Evolutionary conservation across 2,329 filamentous ascomycete genomes (phyloP).

Genomic region (Colletotrichum abscissum): DNA sequence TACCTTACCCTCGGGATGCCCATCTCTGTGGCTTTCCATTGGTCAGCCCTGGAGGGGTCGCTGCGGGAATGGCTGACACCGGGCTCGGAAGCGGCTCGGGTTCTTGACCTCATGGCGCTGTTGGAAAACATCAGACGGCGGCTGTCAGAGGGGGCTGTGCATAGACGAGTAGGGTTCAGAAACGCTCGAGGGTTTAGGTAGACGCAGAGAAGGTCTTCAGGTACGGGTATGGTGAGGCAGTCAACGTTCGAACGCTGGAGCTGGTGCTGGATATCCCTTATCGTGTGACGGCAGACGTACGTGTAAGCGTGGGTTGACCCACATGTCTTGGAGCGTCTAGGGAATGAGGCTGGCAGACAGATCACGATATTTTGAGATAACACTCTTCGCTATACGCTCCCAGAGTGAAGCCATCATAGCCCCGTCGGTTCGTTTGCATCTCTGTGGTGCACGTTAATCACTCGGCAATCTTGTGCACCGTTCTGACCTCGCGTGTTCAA

Average conservation of each 20-base stretch:
- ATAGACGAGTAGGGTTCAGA: not conserved
- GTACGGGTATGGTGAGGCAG: not conserved
- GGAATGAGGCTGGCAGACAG: too few species aligned
- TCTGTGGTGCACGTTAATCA: not conserved
- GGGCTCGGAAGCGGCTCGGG: not conserved
- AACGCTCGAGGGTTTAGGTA: not conserved
- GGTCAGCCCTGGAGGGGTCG: not conserved
- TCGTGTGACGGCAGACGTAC: too few species aligned
- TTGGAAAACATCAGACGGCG: constrained; percentile 30
- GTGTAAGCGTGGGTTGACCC: not conserved
- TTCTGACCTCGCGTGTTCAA: constrained; percentile 1
- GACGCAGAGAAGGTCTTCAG: not conserved
- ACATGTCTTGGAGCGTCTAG: not conserved
- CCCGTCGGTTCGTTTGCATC: not conserved
- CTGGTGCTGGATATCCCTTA: not conserved
- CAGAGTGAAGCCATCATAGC: not conserved
- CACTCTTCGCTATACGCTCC: not conserved
- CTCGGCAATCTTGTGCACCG: constrained; percentile 28
- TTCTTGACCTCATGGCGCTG: constrained; percentile 27
- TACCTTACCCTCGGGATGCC: not conserved
- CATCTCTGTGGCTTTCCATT: not conserved
- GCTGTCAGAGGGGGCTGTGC: constrained; percentile 24
- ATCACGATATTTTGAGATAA: not conserved
- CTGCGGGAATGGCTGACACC: constrained; percentile 20
- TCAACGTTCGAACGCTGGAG: not conserved